Evolutionary conservation across 148 eudicot species (phyloP).

Genomic region (Vaccinium vitisidaea): DNA sequence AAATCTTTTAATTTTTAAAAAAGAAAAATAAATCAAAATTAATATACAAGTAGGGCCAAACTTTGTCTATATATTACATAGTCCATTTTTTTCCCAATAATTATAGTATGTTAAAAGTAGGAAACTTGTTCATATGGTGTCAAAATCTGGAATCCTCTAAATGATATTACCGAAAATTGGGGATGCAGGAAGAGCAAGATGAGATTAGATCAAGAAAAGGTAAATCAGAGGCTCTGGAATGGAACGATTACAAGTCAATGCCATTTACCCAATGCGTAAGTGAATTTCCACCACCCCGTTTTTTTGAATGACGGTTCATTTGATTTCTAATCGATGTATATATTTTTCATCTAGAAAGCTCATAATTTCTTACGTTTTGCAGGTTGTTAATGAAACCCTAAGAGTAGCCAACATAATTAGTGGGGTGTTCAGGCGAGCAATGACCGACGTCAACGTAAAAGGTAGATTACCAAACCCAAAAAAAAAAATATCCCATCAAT

Average conservation of each 20-base stretch:
- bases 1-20: too few relatives aligned
- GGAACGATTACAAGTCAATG: slow-evolving; percentile 96
- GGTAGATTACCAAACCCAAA: slow-evolving; percentile 32
- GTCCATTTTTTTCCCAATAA: too few relatives aligned
- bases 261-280: slow-evolving; percentile 98
- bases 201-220: slow-evolving; percentile 59
- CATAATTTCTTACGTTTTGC: slow-evolving; percentile 11
- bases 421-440: slow-evolving; percentile 88
- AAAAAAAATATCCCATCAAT: not conserved
- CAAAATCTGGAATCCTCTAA: not conserved
- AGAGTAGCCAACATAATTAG: slow-evolving; percentile 90
- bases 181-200: slow-evolving; percentile 74
- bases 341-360: not conserved
- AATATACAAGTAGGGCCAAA: too few relatives aligned
- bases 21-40: too few relatives aligned
- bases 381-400: slow-evolving; percentile 92
- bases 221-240: slow-evolving; percentile 52
- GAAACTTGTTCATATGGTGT: not conserved
- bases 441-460: slow-evolving; percentile 58
- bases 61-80: too few relatives aligned
- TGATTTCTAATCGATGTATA: not conserved
- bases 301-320: not conserved
- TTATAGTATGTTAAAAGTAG: not conserved
- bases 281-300: not conserved
- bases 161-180: not conserved